Evolutionary conservation across 495 filamentous ascomycete genomes (phyloP).

Genomic region (Podospora appendiculata): DNA sequence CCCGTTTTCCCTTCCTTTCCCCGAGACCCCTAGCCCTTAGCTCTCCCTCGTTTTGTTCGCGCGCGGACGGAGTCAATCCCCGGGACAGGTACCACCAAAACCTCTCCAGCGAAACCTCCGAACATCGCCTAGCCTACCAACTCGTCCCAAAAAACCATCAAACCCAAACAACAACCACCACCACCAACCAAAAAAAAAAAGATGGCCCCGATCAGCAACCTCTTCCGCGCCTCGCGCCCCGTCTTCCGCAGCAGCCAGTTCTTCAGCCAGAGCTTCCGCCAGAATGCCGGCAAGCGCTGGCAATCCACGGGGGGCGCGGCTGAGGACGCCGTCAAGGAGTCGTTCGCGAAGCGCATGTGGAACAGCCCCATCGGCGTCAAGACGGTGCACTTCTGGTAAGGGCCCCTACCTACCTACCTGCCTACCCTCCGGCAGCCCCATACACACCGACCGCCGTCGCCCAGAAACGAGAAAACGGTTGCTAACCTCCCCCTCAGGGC

Average conservation of each 20-base stretch:
- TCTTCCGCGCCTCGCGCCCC: slow-evolving; percentile 45
- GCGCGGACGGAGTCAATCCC: no score
- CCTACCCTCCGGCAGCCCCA: no score
- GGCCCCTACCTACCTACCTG: background rate
- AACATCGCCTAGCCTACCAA: no score
- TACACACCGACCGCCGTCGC: no score
- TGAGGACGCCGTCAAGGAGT: slow-evolving; percentile 32
- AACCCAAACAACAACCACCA: background rate
- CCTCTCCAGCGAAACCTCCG: no score
- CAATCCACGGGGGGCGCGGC: slow-evolving; percentile 49
- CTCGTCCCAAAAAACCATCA: no score
- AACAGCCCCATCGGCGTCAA: slow-evolving; percentile 82
- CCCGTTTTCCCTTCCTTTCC: no score
- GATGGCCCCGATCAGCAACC: slow-evolving; percentile 29
- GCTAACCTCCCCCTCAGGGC: slow-evolving; percentile 49
- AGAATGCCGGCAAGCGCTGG: slow-evolving; percentile 51
- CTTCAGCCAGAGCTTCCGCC: slow-evolving; percentile 45
- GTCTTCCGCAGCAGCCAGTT: slow-evolving; percentile 33
- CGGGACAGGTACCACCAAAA: background rate
- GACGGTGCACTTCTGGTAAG: slow-evolving; percentile 94
- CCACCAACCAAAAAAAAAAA: background rate
- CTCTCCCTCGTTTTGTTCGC: no score
- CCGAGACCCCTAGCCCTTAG: no score
- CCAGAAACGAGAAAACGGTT: background rate
- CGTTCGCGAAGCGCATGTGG: slow-evolving; percentile 68